Percentiles rank a stretch among this genome's conserved stretches.
These are phyloP conservation scores for Hypoxylon fuscum DNA, from an alignment of 495 filamentous ascomycete species.

Conservation along the genomic window DNA sequence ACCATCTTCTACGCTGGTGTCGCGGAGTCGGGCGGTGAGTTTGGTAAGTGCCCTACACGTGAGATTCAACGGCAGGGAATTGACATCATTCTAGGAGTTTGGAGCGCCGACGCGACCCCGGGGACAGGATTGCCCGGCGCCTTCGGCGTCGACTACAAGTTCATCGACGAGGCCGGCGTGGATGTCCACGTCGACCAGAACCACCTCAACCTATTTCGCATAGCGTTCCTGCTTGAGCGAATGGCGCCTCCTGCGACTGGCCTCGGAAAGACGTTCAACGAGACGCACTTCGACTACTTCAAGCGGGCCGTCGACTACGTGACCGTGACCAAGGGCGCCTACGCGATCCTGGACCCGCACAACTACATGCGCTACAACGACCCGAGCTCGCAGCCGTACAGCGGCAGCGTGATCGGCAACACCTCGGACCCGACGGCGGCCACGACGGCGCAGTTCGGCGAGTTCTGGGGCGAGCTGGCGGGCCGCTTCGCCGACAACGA, in stretches of 20 bases:
- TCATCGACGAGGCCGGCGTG: slow-evolving; percentile 57
- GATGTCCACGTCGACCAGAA: slow-evolving; percentile 59
- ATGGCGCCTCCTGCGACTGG: slow-evolving; percentile 60
- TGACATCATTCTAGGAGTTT: too few species aligned
- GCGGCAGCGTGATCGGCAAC: slow-evolving; percentile 61
- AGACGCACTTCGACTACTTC: slow-evolving; percentile 60
- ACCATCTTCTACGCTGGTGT: slow-evolving; percentile 65
- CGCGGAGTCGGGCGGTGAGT: slow-evolving; percentile 62
- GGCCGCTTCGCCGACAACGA: slow-evolving; percentile 57
- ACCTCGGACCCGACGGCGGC: slow-evolving; percentile 52
- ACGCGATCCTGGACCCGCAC: slow-evolving; percentile 64
- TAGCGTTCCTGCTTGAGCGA: slow-evolving; percentile 63
- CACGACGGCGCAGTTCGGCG: slow-evolving; percentile 59
- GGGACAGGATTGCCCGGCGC: slow-evolving; percentile 59
- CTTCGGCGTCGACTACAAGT: slow-evolving; percentile 62
- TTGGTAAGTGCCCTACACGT: too few species aligned
- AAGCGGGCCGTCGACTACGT: slow-evolving; percentile 62
- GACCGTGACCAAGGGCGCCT: slow-evolving; percentile 58
- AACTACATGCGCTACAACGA: slow-evolving; percentile 67
- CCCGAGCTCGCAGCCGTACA: slow-evolving; percentile 59
- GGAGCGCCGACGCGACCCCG: slow-evolving; percentile 45
- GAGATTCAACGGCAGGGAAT: too few species aligned
- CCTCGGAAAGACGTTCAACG: slow-evolving; percentile 61
- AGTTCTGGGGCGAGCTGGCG: slow-evolving; percentile 64
- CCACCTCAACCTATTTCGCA: slow-evolving; percentile 60